Evolutionary conservation across 805 yeast genomes (phyloP), one percentile per base, ranked within the genome.

Genomic region (Ogataea paraovalis): DNA sequence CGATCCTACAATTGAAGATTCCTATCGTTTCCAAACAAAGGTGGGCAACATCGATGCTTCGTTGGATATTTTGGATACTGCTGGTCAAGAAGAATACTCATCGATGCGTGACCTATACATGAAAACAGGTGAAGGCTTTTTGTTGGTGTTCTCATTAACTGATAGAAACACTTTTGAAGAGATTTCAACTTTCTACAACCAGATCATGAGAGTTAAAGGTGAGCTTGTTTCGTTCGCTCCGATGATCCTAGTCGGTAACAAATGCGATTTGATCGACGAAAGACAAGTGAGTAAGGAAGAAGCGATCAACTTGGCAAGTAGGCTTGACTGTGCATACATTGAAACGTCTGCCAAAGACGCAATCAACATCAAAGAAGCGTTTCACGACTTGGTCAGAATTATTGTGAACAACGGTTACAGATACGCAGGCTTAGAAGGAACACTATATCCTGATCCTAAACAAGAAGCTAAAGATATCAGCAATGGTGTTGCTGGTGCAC

Each of bases 1-100:
- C 62, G 99, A 94, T 69, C 99, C 99, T 9, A 94, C 99, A 10
- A 94, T 94, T 62, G 99, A 94, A 69, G 94, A 86, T 61, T 83
- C 91, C 0, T 87, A 86, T 67, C 78, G 97, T 57, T 94, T 94
- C 64, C 92, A 87, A 60, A 86, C 94, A 60, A 82, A 79, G 23
- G 82, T 94, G 36, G 96, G 91, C 64, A 81, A 80, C 49, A 87
- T 84, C 62, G 85, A 82, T 33, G 83, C 87, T 1, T 74, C 87
- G 21, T 69, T 86, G 53, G 99, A 94, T 66, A 90, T 94, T 38
- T 78, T 94, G 61, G 99, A 94, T 68, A 94, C 99, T 19, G 99
- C 99, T 2, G 99, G 99, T 38, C 97, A 91, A 73, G 98, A 92
- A 68, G 97, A 91, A 69, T 91, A 91, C 67, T 80, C 89, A 46